Conservation (phyloP, 2,329 filamentous ascomycete species). For the Onygenales sp. region DNA sequence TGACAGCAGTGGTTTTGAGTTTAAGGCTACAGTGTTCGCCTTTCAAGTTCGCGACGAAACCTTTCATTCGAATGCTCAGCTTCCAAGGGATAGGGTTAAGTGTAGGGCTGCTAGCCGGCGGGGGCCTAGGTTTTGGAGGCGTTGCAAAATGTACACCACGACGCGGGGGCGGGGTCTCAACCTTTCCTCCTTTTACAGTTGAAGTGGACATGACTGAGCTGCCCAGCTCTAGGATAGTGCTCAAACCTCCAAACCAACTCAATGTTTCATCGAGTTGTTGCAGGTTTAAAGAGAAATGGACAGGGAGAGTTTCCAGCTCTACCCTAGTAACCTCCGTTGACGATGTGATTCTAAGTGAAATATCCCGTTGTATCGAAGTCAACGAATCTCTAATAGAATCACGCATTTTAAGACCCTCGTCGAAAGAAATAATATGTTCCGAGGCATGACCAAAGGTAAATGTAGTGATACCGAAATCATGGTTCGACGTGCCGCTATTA, state of each 20-base stretch:
- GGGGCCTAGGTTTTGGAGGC: constrained; percentile 21
- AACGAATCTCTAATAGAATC: constrained; percentile 34
- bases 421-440: constrained; percentile 44
- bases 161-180: constrained; percentile 22
- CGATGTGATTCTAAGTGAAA: constrained; percentile 27
- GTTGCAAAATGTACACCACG: constrained; percentile 49
- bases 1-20: constrained; percentile 71
- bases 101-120: constrained; percentile 11
- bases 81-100: constrained; percentile 39
- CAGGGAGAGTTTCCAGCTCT: constrained; percentile 64
- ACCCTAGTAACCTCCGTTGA: constrained; percentile 29
- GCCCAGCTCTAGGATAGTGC: constrained; percentile 80
- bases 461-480: constrained; percentile 27
- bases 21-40: constrained; percentile 67
- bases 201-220: constrained; percentile 69
- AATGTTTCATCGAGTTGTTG: constrained; percentile 77
- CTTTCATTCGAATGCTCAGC: constrained; percentile 65
- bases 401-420: constrained; percentile 37
- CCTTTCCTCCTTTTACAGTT: constrained; percentile 35
- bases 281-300: constrained; percentile 68
- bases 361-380: constrained; percentile 27
- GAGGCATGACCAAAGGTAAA: constrained; percentile 40
- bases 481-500: constrained; percentile 14
- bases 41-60: constrained; percentile 64
- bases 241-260: constrained; percentile 81